Evolutionary conservation across 129 eudicot species (phyloP), one percentile per base, ranked within the genome.

Genomic region (Gnaphalium uliginosum): DNA sequence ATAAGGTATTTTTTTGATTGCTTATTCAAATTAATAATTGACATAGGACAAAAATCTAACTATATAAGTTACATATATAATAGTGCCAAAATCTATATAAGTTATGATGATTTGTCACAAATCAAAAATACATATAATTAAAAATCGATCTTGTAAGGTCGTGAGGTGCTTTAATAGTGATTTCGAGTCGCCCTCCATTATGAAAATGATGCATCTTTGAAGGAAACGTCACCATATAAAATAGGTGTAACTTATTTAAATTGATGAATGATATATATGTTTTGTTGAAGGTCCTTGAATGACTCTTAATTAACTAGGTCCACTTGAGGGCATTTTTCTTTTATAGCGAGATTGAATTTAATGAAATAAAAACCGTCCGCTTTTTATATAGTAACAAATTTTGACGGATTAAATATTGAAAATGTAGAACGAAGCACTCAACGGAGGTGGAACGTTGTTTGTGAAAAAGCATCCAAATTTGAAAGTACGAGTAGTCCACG

Each of bases 361-460:
- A n/a, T n/a, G n/a, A n/a, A n/a, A n/a, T n/a, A n/a, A n/a, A n/a
- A n/a, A n/a, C n/a, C n/a, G n/a, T n/a, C n/a, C n/a, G n/a, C n/a
- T n/a, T n/a, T n/a, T n/a, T n/a, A 8, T 39, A 39, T 2, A 39
- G 8, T 10, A n/a, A 69, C 15, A 23, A n/a, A 6, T 68, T 5
- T 8, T 17, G 61, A 69, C 4, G 0, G 11, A 48, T 53, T 21
- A 10, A 72, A 66, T 53, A 37, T 41, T 10, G 25, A 4, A 56
- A 66, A 23, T 83, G 77, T 72, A 92, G 98, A 93, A 93, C 70
- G 98, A 93, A 83, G 88, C 92, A 10, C 73, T 91, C 13, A 91
- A 91, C 53, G 98, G 98, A 79, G 98, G 98, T 5, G 98, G 98
- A 35, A 86, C 87, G 1, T 78, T 93, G 18, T 93, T 93, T 66